Conservation (phyloP, 1,139 yeast species). For the Sugiyamaella castrensis region DNA sequence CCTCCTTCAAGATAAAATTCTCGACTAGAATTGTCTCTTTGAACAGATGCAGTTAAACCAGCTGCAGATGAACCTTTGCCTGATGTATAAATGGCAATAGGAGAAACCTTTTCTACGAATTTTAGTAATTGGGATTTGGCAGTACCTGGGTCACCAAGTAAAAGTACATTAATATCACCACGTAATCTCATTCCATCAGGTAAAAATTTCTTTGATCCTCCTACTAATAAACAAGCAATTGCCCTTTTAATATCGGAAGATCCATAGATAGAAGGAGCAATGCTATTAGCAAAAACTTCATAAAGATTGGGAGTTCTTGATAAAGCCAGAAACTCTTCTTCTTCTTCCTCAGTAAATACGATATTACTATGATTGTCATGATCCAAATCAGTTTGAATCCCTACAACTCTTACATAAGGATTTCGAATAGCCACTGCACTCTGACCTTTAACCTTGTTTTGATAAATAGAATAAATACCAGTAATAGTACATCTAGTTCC, state of each 20-base stretch:
- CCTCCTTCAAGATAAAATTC: slow-evolving; percentile 98
- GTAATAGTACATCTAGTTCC: slow-evolving; percentile 91
- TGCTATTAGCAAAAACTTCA: slow-evolving; percentile 79
- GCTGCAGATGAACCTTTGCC: slow-evolving; percentile 99
- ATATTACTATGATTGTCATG: slow-evolving; percentile 62
- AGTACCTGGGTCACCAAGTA: slow-evolving; percentile 98
- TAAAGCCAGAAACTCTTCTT: slow-evolving; percentile 78
- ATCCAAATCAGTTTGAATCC: slow-evolving; percentile 80
- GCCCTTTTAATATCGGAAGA: slow-evolving; percentile 90
- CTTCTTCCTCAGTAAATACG: slow-evolving; percentile 87
- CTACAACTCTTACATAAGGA: slow-evolving; percentile 85
- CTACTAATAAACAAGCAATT: slow-evolving; percentile 85
- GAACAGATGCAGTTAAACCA: slow-evolving; percentile 97
- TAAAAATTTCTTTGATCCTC: slow-evolving; percentile 86
- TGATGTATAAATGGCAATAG: slow-evolving; percentile 92
- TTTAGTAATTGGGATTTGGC: slow-evolving; percentile 95
- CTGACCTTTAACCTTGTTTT: slow-evolving; percentile 52
- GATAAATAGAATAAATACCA: slow-evolving; percentile 91
- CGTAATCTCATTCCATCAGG: slow-evolving; percentile 97
- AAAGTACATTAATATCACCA: slow-evolving; percentile 92
- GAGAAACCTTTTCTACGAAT: slow-evolving; percentile 92
- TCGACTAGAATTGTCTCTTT: slow-evolving; percentile 80
- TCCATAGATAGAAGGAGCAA: slow-evolving; percentile 97
- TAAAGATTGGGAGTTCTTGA: slow-evolving; percentile 83
- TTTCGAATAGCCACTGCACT: slow-evolving; percentile 84